These are phyloP conservation scores for Falciphora oryzae DNA, from an alignment of 2,329 filamentous ascomycete genomes.

Conservation along the genomic window DNA sequence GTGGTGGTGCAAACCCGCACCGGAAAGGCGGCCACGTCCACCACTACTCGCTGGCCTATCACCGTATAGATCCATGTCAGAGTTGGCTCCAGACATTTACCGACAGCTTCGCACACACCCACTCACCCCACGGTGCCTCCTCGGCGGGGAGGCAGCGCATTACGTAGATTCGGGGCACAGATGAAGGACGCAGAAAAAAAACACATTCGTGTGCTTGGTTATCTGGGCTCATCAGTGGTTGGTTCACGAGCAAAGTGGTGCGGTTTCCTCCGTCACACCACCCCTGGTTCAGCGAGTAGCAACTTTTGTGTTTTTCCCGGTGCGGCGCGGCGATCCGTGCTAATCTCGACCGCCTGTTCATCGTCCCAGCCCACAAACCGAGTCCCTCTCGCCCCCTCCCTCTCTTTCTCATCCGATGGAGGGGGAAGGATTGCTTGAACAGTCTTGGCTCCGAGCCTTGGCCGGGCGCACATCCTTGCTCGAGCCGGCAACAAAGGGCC, in stretches of 20 bases:
- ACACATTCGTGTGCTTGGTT: not conserved
- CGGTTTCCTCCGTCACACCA: not conserved
- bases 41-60: not conserved
- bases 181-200: not conserved
- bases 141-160: no score
- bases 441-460: not conserved
- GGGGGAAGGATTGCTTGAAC: not conserved
- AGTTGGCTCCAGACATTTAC: not conserved
- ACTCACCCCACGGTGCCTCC: not conserved
- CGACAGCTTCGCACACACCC: not conserved
- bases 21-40: no score
- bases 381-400: no score
- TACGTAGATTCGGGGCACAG: not conserved
- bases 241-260: not conserved
- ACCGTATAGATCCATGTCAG: not conserved
- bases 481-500: not conserved
- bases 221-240: not conserved
- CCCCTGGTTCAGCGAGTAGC: no score
- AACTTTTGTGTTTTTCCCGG: not conserved
- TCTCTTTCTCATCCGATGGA: not conserved
- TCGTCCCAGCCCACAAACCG: not conserved
- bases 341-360: not conserved
- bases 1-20: not conserved
- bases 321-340: not conserved
- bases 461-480: not conserved